Percentiles rank a stretch among this genome's conserved stretches.
Evolutionary conservation across 2,329 filamentous ascomycete genomes (phyloP).

Genomic region (Beauveria caledonica): DNA sequence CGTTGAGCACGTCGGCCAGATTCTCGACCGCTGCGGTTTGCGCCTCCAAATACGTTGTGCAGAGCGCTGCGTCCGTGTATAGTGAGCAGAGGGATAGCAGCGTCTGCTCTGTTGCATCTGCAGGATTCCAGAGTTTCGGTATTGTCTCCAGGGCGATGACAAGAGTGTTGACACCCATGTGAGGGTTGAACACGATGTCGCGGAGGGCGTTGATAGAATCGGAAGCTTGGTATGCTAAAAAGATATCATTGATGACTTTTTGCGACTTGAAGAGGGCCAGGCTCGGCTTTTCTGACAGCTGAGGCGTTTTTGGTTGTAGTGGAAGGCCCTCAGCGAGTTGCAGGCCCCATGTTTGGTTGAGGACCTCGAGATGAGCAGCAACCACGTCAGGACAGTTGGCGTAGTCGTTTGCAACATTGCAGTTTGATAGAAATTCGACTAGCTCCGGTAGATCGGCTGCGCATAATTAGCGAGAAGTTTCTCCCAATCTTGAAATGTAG

Average conservation of each 20-base stretch:
- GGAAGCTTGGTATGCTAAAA: constrained; percentile 21
- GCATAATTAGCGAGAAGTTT: constrained; percentile 12
- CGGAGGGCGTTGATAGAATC: constrained; percentile 19
- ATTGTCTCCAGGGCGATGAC: constrained; percentile 31
- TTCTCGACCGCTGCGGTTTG: constrained; percentile 39
- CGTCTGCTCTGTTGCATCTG: constrained; percentile 17
- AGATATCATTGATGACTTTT: constrained; percentile 28
- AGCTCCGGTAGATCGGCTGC: constrained; percentile 26
- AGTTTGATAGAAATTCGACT: constrained; percentile 21
- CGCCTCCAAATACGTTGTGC: constrained; percentile 34
- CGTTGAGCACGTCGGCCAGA: constrained; percentile 38
- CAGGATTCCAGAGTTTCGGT: constrained; percentile 22
- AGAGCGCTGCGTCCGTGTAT: constrained; percentile 34
- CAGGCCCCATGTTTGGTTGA: constrained; percentile 33
- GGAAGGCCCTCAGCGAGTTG: constrained; percentile 15
- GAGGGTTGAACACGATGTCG: constrained; percentile 21
- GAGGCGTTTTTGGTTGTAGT: constrained; percentile 16
- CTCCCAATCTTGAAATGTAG: background rate
- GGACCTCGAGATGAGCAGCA: constrained; percentile 38
- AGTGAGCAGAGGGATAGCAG: constrained; percentile 30
- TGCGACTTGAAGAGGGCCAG: constrained; percentile 35
- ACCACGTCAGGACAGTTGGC: constrained; percentile 32
- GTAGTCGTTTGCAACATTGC: constrained; percentile 18
- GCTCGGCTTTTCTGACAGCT: constrained; percentile 16
- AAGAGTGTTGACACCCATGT: constrained; percentile 27